Evolutionary conservation across 2,329 filamentous ascomycete genomes (phyloP).

Genomic region (Exophiala mesophila): DNA sequence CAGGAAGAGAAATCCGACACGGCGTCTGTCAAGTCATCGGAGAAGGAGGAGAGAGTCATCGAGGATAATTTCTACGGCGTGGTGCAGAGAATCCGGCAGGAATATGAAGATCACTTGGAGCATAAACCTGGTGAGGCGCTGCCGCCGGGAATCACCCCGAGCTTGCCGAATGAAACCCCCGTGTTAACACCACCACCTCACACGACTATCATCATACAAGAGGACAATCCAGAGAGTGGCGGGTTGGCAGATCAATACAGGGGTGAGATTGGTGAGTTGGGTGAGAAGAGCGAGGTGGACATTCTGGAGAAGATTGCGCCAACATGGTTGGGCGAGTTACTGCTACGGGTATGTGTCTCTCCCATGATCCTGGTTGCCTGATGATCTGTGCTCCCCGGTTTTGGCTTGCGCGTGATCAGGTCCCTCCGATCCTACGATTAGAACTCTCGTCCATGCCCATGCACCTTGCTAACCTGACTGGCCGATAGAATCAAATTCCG

Average conservation of each 20-base stretch:
- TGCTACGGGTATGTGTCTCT: slow-evolving; percentile 57
- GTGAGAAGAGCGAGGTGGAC: slow-evolving; percentile 62
- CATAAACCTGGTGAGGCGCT: slow-evolving; percentile 36
- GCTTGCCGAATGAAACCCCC: slow-evolving; percentile 42
- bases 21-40: slow-evolving; percentile 47
- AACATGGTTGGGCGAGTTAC: slow-evolving; percentile 84
- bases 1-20: slow-evolving; percentile 74
- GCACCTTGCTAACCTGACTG: slow-evolving; percentile 16
- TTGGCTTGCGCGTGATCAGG: too few species aligned
- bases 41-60: slow-evolving; percentile 46
- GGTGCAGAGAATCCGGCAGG: slow-evolving; percentile 42
- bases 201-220: slow-evolving; percentile 60
- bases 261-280: slow-evolving; percentile 75
- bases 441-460: background rate
- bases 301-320: slow-evolving; percentile 80
- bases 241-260: slow-evolving; percentile 81
- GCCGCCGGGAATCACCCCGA: slow-evolving; percentile 39
- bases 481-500: slow-evolving; percentile 66
- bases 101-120: slow-evolving; percentile 42
- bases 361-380: background rate
- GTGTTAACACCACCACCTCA: slow-evolving; percentile 40
- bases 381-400: too few species aligned
- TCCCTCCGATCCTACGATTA: too few species aligned
- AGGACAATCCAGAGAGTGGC: slow-evolving; percentile 58
- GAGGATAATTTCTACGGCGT: slow-evolving; percentile 45